These are phyloP conservation scores for Cyclotella cryptica DNA, from an alignment of 108 stramenopile species.

Conservation along the genomic window DNA sequence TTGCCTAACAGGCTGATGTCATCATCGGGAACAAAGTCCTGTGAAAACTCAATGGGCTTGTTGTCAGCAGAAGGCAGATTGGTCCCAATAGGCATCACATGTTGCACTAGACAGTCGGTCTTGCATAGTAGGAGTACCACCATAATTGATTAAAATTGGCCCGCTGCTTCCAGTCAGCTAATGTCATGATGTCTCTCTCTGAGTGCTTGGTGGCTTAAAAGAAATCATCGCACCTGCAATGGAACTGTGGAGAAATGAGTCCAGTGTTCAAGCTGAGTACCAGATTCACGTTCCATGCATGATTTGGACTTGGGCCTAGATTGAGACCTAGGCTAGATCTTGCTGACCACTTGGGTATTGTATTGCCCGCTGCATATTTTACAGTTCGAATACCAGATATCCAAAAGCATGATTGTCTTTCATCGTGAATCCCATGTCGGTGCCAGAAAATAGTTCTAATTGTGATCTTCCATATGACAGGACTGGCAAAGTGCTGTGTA, in stretches of 20 bases:
- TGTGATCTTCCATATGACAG: background rate
- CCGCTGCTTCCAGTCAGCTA: background rate
- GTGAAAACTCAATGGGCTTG: too few species aligned
- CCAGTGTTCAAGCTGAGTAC: slow-evolving; percentile 47
- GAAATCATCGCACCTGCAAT: slow-evolving; percentile 18
- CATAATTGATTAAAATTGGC: background rate
- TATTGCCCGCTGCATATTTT: background rate
- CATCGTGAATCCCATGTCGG: background rate
- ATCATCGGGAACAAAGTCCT: too few species aligned
- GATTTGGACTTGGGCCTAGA: slow-evolving; percentile 44
- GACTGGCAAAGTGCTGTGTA: background rate
- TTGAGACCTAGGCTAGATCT: slow-evolving; percentile 40
- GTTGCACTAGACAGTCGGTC: background rate
- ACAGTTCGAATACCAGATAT: background rate
- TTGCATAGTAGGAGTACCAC: background rate
- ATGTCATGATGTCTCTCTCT: background rate
- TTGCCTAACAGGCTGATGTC: too few species aligned
- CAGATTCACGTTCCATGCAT: slow-evolving; percentile 38
- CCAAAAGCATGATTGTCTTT: background rate
- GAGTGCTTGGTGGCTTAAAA: slow-evolving; percentile 31
- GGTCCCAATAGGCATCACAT: background rate
- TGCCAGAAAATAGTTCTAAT: background rate
- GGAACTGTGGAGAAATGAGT: slow-evolving; percentile 28
- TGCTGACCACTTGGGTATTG: background rate
- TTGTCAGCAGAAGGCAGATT: too few species aligned